phyloP scores from a whole-genome alignment of 805 yeast genomes.

The Kuraishia capsulata region DNA sequence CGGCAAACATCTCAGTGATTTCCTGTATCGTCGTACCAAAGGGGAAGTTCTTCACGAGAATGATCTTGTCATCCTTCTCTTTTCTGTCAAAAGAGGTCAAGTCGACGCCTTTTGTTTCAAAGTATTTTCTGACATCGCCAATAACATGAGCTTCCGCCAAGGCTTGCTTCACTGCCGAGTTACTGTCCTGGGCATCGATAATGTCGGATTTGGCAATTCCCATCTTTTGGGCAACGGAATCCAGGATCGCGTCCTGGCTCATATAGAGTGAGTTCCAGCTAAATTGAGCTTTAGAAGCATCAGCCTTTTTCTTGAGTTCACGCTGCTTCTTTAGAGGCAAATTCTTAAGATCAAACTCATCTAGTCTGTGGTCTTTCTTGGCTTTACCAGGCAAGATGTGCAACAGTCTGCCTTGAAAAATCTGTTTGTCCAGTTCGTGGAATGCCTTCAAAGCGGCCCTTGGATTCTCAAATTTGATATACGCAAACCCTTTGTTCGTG shows the following conservation, averaged over 20 bases:
- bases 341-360: constrained; percentile 85
- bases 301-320: constrained; percentile 73
- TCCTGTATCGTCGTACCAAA: constrained; percentile 78
- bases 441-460: constrained; percentile 74
- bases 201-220: constrained; percentile 79
- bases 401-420: constrained; percentile 87
- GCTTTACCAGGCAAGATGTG: constrained; percentile 83
- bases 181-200: constrained; percentile 79
- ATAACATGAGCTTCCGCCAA: constrained; percentile 95
- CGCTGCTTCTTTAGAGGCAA: constrained; percentile 88
- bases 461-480: constrained; percentile 59
- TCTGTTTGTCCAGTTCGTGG: constrained; percentile 68
- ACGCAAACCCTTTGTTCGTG: constrained; percentile 87
- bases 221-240: constrained; percentile 75
- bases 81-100: constrained; percentile 56
- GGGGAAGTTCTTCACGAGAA: constrained; percentile 86
- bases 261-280: constrained; percentile 92
- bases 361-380: constrained; percentile 74
- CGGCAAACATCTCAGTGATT: constrained; percentile 70
- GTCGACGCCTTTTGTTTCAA: constrained; percentile 81
- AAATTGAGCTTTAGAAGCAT: constrained; percentile 80
- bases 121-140: constrained; percentile 81
- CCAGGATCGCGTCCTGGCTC: constrained; percentile 87
- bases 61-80: constrained; percentile 72
- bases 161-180: constrained; percentile 92